A percentile compares a stretch with the other conserved stretches of the same genome.
These are phyloP conservation scores for Phytophthora ramorum DNA, from an alignment of 352 stramenopile genomes.

Conservation along the genomic window DNA sequence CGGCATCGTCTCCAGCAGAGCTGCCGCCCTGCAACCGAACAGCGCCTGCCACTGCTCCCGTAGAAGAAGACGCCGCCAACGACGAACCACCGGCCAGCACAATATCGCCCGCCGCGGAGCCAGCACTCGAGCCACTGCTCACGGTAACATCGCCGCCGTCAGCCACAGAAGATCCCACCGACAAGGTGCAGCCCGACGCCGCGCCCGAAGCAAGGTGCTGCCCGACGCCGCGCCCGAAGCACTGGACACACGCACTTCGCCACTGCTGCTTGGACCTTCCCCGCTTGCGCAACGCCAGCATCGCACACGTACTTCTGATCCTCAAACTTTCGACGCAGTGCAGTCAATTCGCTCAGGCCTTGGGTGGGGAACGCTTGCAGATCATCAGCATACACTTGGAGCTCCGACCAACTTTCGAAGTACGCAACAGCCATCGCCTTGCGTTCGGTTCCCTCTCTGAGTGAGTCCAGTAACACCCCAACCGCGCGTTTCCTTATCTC, in stretches of 20 bases:
- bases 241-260: too few relatives aligned
- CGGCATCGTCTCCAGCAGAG: neutral
- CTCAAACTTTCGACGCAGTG: constrained; percentile 44
- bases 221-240: too few relatives aligned
- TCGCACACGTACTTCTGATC: constrained; percentile 70
- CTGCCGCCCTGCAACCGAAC: neutral
- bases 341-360: constrained; percentile 43
- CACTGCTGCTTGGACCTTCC: too few relatives aligned
- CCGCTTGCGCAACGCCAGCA: too few relatives aligned
- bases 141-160: too few relatives aligned
- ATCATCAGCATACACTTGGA: constrained; percentile 63
- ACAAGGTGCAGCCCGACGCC: too few relatives aligned
- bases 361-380: constrained; percentile 53
- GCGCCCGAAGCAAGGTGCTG: too few relatives aligned
- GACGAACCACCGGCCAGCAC: constrained; percentile 17
- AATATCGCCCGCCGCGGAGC: constrained; percentile 17
- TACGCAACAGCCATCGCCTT: constrained; percentile 83
- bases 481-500: constrained; percentile 43
- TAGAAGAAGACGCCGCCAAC: neutral
- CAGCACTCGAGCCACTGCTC: too few relatives aligned
- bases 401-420: constrained; percentile 67
- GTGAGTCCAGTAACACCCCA: constrained; percentile 53
- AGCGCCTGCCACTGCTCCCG: neutral
- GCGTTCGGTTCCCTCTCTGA: constrained; percentile 76
- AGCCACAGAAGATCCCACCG: too few relatives aligned